A percentile compares a stretch with the other conserved stretches of the same genome.
phyloP scores from a whole-genome alignment of 2,329 filamentous ascomycete genomes.

The Westerdykella ornata region DNA sequence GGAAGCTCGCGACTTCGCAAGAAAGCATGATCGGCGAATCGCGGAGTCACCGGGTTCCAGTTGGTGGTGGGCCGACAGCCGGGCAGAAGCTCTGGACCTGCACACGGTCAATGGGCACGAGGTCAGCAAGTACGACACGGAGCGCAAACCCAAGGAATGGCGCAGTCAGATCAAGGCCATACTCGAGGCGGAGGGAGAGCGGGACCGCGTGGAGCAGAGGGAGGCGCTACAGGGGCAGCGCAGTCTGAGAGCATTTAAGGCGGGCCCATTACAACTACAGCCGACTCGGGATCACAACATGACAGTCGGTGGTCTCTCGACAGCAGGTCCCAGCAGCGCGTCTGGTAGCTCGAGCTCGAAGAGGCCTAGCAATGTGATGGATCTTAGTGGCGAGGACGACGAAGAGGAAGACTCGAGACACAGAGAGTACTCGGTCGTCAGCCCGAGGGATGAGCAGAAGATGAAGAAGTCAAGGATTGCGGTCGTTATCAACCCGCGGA shows the following conservation, averaged over 20 bases:
- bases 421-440: constrained; percentile 5
- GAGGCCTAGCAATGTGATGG: constrained; percentile 11
- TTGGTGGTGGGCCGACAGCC: constrained; percentile 54
- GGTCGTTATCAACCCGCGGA: constrained; percentile 12
- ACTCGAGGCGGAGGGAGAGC: constrained; percentile 23
- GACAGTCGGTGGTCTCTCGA: background rate
- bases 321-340: background rate
- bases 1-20: constrained; percentile 44
- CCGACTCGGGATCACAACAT: background rate
- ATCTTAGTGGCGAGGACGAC: constrained; percentile 13
- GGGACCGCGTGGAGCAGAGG: constrained; percentile 2
- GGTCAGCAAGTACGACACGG: constrained; percentile 42
- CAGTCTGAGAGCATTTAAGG: constrained; percentile 1
- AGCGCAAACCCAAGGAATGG: constrained; percentile 44
- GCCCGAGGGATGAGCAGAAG: constrained; percentile 7
- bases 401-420: constrained; percentile 10
- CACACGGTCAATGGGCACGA: constrained; percentile 50
- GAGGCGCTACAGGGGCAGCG: background rate
- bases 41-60: constrained; percentile 30
- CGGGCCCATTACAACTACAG: background rate
- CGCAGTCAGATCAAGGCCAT: constrained; percentile 42
- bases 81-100: constrained; percentile 51
- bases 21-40: constrained; percentile 46
- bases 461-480: constrained; percentile 15
- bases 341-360: background rate